These are phyloP conservation scores for Daedaleopsis nitida DNA, from an alignment of 768 basidiomycete species.

Conservation along the genomic window DNA sequence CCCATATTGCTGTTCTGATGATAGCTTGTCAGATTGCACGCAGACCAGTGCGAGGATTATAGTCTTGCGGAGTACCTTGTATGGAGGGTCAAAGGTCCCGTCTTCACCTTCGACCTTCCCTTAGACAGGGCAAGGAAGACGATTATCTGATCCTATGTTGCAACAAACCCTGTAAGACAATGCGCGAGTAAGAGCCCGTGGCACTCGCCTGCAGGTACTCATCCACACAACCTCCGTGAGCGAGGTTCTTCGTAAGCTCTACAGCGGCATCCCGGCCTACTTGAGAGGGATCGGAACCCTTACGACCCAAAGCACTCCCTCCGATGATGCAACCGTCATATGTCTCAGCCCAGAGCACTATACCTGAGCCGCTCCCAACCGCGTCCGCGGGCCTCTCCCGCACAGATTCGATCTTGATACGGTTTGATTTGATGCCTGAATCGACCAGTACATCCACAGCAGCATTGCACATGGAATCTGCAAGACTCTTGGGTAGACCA, in stretches of 20 bases:
- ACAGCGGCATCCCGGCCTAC: constrained; percentile 65
- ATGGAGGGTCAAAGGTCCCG: constrained; percentile 64
- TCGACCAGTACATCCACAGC: constrained; percentile 47
- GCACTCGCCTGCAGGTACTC: constrained; percentile 57
- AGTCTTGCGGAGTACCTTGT: constrained; percentile 59
- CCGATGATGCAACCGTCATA: constrained; percentile 66
- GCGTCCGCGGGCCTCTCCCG: constrained; percentile 28
- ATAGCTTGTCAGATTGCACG: neutral
- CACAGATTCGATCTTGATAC: constrained; percentile 31
- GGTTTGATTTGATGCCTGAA: constrained; percentile 35
- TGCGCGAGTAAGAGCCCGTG: neutral
- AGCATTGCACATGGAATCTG: constrained; percentile 56
- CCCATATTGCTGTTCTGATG: constrained; percentile 66
- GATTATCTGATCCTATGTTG: constrained; percentile 74
- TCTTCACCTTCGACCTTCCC: constrained; percentile 59
- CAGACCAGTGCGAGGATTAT: neutral
- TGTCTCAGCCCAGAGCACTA: constrained; percentile 76
- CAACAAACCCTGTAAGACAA: constrained; percentile 5
- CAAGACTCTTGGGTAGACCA: constrained; percentile 58
- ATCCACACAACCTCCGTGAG: constrained; percentile 73
- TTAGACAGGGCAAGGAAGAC: constrained; percentile 75
- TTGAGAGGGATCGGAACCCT: constrained; percentile 43
- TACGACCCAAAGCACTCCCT: constrained; percentile 66
- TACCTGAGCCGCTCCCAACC: constrained; percentile 69
- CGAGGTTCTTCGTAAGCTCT: constrained; percentile 57